Percentiles rank a stretch among this genome's conserved stretches.
phyloP scores from a whole-genome alignment of 2,329 filamentous ascomycete genomes.

The Tolypocladium inflatum region DNA sequence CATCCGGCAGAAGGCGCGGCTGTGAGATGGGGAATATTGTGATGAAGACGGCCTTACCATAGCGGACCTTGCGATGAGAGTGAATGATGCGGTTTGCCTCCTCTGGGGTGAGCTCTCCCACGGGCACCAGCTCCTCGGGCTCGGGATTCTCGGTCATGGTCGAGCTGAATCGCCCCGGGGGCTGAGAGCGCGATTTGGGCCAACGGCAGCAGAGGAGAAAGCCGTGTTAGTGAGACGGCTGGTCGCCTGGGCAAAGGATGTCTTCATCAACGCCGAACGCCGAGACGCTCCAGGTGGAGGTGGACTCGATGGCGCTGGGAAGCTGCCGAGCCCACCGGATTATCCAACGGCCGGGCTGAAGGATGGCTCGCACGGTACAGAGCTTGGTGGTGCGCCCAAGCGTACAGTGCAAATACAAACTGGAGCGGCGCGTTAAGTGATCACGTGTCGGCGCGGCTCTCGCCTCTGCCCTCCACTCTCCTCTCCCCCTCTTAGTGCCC shows the following conservation, averaged over 20 bases:
- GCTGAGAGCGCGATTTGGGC: neutral
- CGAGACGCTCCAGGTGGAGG: conserved; percentile 16
- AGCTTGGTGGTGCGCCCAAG: neutral
- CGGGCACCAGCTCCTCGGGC: conserved; percentile 32
- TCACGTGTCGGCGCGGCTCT: neutral
- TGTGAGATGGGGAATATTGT: neutral
- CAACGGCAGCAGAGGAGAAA: neutral
- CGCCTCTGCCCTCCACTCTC: neutral
- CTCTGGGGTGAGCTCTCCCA: conserved; percentile 52
- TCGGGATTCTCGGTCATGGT: conserved; percentile 36
- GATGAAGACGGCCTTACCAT: conserved; percentile 35
- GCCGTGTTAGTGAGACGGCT: neutral
- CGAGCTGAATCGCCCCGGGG: conserved; percentile 1
- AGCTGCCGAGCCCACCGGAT: neutral
- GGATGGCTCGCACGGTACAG: neutral
- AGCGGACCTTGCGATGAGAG: conserved; percentile 59
- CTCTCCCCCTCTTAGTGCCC: neutral
- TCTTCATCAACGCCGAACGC: conserved; percentile 25
- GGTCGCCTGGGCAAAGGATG: neutral
- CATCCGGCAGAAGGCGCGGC: neutral
- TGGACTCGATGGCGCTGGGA: neutral
- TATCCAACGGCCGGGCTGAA: neutral
- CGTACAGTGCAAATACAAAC: neutral
- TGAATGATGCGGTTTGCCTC: conserved; percentile 61
- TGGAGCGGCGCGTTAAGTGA: neutral